Base-by-base conservation (phyloP, 2,329 filamentous ascomycete species). In the Boeremia lycopersici region DNA sequence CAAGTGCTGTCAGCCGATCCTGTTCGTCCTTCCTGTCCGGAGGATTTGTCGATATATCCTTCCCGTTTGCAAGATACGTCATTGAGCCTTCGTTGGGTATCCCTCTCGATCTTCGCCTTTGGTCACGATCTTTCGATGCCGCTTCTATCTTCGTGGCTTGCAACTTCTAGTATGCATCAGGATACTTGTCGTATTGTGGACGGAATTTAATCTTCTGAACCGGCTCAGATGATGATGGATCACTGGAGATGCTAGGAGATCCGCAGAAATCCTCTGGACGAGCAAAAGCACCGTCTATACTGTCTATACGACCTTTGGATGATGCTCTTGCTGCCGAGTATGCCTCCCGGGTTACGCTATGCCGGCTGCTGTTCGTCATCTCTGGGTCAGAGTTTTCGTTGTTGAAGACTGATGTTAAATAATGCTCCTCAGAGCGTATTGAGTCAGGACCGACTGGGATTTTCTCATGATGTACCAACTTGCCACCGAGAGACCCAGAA, bases 91-190 rank as follows among this genome's bases (percentile, higher is more conserved):
- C 15, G 15, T 34, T 54, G 17, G 44, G 34, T 8, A 43, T 19
- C 5, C 19, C 4, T 8, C 10, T 40, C 4, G 19, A 31, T 28
- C 10, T 15, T 8, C 19, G 23, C 34, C 15, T 28, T 6, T 15
- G n/a, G 2, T 33, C 19, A 5, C 39, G 47, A n/a, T 38, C 34
- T 23, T 6, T 8, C 13, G 34, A 6, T 9, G 4, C 23, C 12
- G 12, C 3, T 19, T 44, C 25, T 17, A 35, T 15, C 19, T 31
- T 55, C 5, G 29, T 17, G 6, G 40, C 41, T 41, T 50, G 29
- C 30, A 48, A 35, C 36, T 55, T 35, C 52, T 42, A 55, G 28
- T 55, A 46, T 29, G 12, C 25, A 28, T 38, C 39, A 8, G 46
- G 46, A 19, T 33, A n/a, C 10, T 34, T 29, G 8, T 46, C 30